phyloP scores from a whole-genome alignment of 2,329 filamentous ascomycete species.

The Colletotrichum chlorophyti region DNA sequence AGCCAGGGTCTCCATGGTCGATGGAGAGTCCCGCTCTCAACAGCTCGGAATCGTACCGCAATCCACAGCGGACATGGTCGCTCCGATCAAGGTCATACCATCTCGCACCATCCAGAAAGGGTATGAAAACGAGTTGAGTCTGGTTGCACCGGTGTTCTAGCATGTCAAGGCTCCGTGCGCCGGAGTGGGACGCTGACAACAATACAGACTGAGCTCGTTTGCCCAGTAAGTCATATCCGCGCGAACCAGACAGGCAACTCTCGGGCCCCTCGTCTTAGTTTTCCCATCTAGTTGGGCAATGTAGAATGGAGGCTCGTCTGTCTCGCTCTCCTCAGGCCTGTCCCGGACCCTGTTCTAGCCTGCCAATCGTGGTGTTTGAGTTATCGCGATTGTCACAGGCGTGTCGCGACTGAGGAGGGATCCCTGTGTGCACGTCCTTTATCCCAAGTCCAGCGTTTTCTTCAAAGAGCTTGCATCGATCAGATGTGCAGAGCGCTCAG shows the following conservation, averaged over 20 bases:
- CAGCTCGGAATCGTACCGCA: neutral
- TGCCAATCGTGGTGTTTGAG: conserved; percentile 7
- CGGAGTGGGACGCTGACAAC: neutral
- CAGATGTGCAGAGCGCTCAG: neutral
- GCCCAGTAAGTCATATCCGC: too few species aligned
- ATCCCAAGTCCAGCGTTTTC: neutral
- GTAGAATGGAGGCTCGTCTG: neutral
- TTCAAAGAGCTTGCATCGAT: neutral
- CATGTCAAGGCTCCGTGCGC: neutral
- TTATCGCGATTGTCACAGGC: conserved; percentile 25
- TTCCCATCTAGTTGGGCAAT: neutral
- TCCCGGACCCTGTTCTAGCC: neutral
- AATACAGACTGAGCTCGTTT: too few species aligned
- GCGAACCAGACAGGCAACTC: neutral
- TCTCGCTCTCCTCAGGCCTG: neutral
- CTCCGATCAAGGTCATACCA: neutral
- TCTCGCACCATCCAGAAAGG: too few species aligned
- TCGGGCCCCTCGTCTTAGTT: conserved; percentile 16
- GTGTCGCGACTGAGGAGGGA: conserved; percentile 18
- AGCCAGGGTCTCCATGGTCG: neutral
- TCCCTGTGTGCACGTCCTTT: conserved; percentile 5
- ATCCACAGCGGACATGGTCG: neutral
- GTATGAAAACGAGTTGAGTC: too few species aligned
- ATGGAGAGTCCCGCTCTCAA: neutral
- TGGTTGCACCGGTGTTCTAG: neutral